Evolutionary conservation across 2,329 filamentous ascomycete genomes (phyloP).

Genomic region (Pseudogymnoascus sp.): DNA sequence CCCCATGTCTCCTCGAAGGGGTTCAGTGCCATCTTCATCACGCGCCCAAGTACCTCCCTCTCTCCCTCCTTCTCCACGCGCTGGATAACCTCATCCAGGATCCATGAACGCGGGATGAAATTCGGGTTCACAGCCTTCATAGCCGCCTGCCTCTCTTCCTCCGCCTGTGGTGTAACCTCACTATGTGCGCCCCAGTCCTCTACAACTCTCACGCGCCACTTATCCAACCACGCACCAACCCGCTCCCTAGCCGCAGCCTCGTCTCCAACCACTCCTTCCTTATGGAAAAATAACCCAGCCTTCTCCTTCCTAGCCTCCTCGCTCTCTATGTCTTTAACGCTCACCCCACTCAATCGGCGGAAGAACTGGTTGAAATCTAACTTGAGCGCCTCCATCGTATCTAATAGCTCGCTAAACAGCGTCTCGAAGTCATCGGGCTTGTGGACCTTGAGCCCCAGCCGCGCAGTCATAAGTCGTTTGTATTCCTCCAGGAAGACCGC

Average conservation of each 20-base stretch:
- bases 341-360: slow-evolving; percentile 62
- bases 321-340: slow-evolving; percentile 53
- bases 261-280: slow-evolving; percentile 56
- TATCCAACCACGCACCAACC: slow-evolving; percentile 72
- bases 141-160: slow-evolving; percentile 54
- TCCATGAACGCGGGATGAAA: slow-evolving; percentile 84
- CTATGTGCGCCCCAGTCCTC: slow-evolving; percentile 65
- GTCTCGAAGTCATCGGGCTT: slow-evolving; percentile 69
- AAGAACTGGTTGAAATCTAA: slow-evolving; percentile 96
- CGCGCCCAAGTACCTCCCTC: slow-evolving; percentile 63
- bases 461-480: slow-evolving; percentile 70
- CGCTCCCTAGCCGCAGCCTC: slow-evolving; percentile 58
- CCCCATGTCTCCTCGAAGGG: slow-evolving; percentile 79
- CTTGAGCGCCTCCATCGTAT: slow-evolving; percentile 71
- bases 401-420: slow-evolving; percentile 74
- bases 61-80: slow-evolving; percentile 80
- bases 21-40: slow-evolving; percentile 75
- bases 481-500: slow-evolving; percentile 83
- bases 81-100: slow-evolving; percentile 86
- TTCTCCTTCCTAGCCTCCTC: slow-evolving; percentile 54
- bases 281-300: slow-evolving; percentile 72
- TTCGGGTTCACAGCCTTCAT: slow-evolving; percentile 91
- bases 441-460: slow-evolving; percentile 65
- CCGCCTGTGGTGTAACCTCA: slow-evolving; percentile 25
- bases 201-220: slow-evolving; percentile 62